Evolutionary conservation across 2,329 filamentous ascomycete genomes (phyloP), one percentile per base, ranked within the genome.

Genomic region (Diaporthe sp.): DNA sequence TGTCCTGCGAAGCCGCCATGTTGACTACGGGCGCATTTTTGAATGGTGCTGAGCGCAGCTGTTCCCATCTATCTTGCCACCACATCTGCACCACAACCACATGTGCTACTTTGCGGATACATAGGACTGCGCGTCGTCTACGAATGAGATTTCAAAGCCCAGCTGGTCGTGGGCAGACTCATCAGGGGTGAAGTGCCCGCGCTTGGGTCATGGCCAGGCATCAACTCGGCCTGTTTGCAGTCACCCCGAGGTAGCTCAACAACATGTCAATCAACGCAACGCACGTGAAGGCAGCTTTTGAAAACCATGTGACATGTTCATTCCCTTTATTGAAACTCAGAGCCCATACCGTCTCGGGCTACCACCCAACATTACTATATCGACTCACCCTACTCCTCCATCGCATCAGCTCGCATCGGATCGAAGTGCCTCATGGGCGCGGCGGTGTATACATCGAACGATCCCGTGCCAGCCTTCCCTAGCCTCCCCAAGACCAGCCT

Each of bases 401-500:
- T 72, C 60, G 71, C 72, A 68, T 79, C 52, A 79, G 45, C 76
- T 66, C 30, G 80, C 55, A 60, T 80, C 72, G 72, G 79, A 76
- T 85, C 85, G 66, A 82, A 83, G 75, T 90, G 87, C 79, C 86
- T 85, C 73, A 88, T 89, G 28, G 90, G 89, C 74, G 92, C 85
- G 74, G 84, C 85, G 6, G 91, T 91, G 81, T 98, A 87, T 57
- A 99, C 92, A 85, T 98, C 96, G 84, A 98, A 98, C 28, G 93
- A 91, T 52, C 97, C 97, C 1, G 97, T 99, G 67, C 97, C 97
- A 75, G 97, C 91, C 78, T 90, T 93, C 66, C 95, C 93, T 75
- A 97, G 87, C 80, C 92, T 91, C 22, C 97, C 97, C 82, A 97
- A 92, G 66, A 98, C 96, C 80, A 99, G 94, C 75, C 96, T 90